Conservation (phyloP, 2,329 filamentous ascomycete species). For the Penicillium sp. region DNA sequence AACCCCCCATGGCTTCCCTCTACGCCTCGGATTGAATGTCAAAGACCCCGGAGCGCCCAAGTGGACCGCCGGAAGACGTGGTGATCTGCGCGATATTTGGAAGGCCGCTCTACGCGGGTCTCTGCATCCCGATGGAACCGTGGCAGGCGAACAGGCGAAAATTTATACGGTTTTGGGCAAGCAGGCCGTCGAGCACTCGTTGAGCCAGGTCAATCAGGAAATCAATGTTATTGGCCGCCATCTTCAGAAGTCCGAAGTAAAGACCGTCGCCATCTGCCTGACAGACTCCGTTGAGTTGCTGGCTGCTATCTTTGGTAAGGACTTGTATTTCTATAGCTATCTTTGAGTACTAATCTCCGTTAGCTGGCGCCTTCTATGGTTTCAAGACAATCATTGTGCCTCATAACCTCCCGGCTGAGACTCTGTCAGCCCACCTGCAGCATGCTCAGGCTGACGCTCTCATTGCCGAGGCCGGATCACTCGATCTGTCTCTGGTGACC, state of each 20-base stretch:
- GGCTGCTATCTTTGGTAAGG: slow-evolving; percentile 65
- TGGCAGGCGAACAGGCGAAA: slow-evolving; percentile 59
- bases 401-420: slow-evolving; percentile 67
- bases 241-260: slow-evolving; percentile 62
- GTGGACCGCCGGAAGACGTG: slow-evolving; percentile 78
- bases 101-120: slow-evolving; percentile 63
- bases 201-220: slow-evolving; percentile 71
- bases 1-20: slow-evolving; percentile 76
- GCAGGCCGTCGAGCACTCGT: slow-evolving; percentile 66
- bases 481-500: slow-evolving; percentile 71
- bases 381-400: slow-evolving; percentile 80
- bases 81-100: slow-evolving; percentile 91
- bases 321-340: neutral
- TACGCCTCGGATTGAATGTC: slow-evolving; percentile 73
- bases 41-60: slow-evolving; percentile 74
- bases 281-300: slow-evolving; percentile 91
- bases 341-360: neutral
- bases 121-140: slow-evolving; percentile 58
- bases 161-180: slow-evolving; percentile 76
- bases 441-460: slow-evolving; percentile 73
- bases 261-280: slow-evolving; percentile 80
- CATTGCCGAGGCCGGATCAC: slow-evolving; percentile 77
- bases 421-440: slow-evolving; percentile 66
- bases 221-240: slow-evolving; percentile 84
- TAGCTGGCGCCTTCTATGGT: slow-evolving; percentile 82